phyloP scores from a whole-genome alignment of 148 eudicot genomes.

The Heliamphora exappendiculata region DNA sequence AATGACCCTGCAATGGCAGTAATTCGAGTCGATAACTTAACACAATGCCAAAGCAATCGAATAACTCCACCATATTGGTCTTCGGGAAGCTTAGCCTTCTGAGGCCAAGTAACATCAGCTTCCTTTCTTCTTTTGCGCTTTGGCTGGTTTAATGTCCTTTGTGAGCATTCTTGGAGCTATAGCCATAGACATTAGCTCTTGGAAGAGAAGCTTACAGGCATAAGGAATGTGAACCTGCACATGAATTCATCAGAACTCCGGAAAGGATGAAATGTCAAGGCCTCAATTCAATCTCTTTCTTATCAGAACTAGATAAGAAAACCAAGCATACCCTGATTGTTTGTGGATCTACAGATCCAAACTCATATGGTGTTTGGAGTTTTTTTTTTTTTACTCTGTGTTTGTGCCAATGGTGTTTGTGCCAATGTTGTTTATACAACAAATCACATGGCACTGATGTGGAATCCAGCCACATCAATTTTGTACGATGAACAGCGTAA shows the following conservation, averaged over 20 bases:
- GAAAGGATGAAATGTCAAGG: neutral
- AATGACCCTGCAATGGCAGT: neutral
- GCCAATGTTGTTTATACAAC: no score
- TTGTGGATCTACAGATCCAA: no score
- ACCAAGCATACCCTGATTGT: no score
- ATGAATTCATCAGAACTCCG: neutral
- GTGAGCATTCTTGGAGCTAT: slow-evolving; percentile 97
- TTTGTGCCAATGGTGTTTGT: no score
- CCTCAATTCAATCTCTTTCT: no score
- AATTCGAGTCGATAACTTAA: neutral
- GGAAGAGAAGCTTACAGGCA: slow-evolving; percentile 93
- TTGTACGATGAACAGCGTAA: no score
- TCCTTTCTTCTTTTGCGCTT: slow-evolving; percentile 63
- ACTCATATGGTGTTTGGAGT: no score
- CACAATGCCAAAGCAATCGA: neutral
- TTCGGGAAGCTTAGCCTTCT: neutral
- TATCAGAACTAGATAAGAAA: no score
- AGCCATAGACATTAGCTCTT: slow-evolving; percentile 99
- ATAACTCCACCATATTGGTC: neutral
- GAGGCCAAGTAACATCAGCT: slow-evolving; percentile 20
- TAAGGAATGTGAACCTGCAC: slow-evolving; percentile 90
- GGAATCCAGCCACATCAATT: no score
- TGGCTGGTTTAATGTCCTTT: slow-evolving; percentile 62
- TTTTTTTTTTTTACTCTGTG: no score
- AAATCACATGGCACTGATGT: no score